Base-by-base conservation (phyloP, 1,284 basidiomycete genomes). In the Cystobasidium sp. region DNA sequence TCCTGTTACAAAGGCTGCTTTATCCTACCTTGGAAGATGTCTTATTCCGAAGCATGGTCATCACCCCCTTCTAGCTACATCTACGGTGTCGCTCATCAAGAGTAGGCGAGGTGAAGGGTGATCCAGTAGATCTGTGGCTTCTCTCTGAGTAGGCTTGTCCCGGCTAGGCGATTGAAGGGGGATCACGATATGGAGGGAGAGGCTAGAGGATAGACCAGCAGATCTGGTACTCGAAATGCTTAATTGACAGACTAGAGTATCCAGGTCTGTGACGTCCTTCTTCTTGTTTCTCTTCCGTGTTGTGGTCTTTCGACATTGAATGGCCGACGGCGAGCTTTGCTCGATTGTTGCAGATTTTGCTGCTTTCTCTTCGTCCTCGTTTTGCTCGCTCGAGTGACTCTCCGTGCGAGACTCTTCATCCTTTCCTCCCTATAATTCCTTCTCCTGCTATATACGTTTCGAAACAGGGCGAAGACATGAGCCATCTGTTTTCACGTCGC, bases 391-490 rank as follows among this genome's bases (percentile, higher is more conserved):
- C 18, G 10, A 31, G 53, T 20, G 52, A 22, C 41, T n/a, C 18
- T 8, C n/a, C 31, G 44, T 52, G 63, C 49, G 51, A 66, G 24
- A 39, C 56, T 41, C 37, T 49, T 39, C 31, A 39, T 12, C 22
- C 39, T 41, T 24, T 9, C 20, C 64, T 41, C 31, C 46, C 39
- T 49, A 55, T 59, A 68, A 68, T 46, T 52, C 66, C 52, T 59
- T 46, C 16, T 56, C 37, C 66, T 56, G 55, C 66, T 58, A 56
- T 41, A 18, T 39, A n/a, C 24, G 39, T 20, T n/a, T 53, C 20
- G 56, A 16, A 55, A 37, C 52, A 41, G 53, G 52, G 66, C 66
- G 66, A 68, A 68, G 66, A 68, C 44, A 68, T 58, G 66, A 68
- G 66, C 66, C 51, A 41, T 39, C 53, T 52, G 22, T 41, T 66